Evolutionary conservation across 257 asterid genomes (phyloP).

Genomic region (Nicotiana attenuata): DNA sequence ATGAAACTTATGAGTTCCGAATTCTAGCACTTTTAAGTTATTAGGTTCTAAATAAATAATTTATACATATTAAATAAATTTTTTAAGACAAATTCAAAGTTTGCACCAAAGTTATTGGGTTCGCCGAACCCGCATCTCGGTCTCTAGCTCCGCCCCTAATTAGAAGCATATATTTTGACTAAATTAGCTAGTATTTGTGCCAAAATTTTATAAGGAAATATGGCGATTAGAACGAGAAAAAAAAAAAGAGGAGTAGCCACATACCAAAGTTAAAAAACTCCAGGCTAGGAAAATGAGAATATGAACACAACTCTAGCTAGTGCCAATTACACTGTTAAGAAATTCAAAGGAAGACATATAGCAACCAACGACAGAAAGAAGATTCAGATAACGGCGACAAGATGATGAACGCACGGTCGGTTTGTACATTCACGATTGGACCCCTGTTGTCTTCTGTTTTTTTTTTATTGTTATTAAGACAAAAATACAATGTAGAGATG

Average conservation of each 20-base stretch:
- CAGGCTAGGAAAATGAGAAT: not conserved
- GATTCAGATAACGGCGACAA: constrained; percentile 18
- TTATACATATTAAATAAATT: too few relatives aligned
- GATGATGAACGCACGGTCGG: constrained; percentile 28
- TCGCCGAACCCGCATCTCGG: too few relatives aligned
- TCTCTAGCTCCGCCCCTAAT: too few relatives aligned
- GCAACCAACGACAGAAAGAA: not conserved
- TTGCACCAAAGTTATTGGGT: too few relatives aligned
- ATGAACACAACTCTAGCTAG: not conserved
- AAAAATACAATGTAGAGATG: not conserved
- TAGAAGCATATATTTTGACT: too few relatives aligned
- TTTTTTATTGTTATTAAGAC: not conserved
- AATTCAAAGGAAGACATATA: not conserved
- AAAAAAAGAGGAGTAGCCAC: not conserved
- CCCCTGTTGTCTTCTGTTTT: not conserved
- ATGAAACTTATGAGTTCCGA: too few relatives aligned
- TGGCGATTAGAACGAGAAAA: not conserved
- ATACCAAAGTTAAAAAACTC: not conserved
- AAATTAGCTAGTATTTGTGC: not conserved
- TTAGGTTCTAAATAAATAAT: too few relatives aligned
- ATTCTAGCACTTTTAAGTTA: too few relatives aligned
- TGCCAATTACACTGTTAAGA: not conserved
- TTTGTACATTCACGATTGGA: constrained; percentile 24
- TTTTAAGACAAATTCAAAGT: too few relatives aligned
- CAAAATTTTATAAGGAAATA: not conserved